Percentiles rank a stretch among this genome's conserved stretches.
These are phyloP conservation scores for Medicago arabica DNA, from an alignment of 306 rosid species.

Conservation along the genomic window DNA sequence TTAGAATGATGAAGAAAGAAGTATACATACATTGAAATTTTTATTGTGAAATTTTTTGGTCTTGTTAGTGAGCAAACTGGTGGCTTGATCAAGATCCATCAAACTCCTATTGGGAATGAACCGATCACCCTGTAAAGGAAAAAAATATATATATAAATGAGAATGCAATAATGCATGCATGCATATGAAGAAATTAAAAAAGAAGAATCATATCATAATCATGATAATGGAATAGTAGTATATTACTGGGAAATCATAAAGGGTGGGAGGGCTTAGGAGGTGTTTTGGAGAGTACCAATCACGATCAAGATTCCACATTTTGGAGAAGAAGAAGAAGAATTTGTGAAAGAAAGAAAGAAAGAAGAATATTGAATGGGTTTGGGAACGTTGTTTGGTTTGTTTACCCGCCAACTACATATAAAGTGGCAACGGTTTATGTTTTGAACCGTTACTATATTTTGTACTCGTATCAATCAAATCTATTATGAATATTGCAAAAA, in stretches of 20 bases:
- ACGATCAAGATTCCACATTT: conserved; percentile 62
- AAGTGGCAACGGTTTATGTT: background rate
- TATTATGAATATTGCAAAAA: background rate
- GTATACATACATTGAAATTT: conserved; percentile 49
- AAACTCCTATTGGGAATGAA: conserved; percentile 86
- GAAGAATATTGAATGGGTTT: background rate
- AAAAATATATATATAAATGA: background rate
- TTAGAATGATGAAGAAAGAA: background rate
- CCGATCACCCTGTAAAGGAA: conserved; percentile 66
- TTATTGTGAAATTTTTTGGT: conserved; percentile 46
- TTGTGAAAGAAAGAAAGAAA: background rate
- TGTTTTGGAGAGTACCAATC: conserved; percentile 82
- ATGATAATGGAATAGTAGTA: background rate
- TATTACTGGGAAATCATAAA: conserved; percentile 68
- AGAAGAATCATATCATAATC: too few species aligned
- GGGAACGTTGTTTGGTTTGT: background rate
- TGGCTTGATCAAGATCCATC: conserved; percentile 98
- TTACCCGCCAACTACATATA: background rate
- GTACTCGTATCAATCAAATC: background rate
- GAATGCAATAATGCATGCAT: background rate
- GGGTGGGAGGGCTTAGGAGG: conserved; percentile 56
- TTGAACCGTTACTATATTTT: background rate
- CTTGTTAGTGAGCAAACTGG: conserved; percentile 66
- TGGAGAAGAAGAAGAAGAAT: background rate
- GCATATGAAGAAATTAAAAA: background rate